Base-by-base conservation (phyloP, 805 yeast genomes). In the Pichia exigua region DNA sequence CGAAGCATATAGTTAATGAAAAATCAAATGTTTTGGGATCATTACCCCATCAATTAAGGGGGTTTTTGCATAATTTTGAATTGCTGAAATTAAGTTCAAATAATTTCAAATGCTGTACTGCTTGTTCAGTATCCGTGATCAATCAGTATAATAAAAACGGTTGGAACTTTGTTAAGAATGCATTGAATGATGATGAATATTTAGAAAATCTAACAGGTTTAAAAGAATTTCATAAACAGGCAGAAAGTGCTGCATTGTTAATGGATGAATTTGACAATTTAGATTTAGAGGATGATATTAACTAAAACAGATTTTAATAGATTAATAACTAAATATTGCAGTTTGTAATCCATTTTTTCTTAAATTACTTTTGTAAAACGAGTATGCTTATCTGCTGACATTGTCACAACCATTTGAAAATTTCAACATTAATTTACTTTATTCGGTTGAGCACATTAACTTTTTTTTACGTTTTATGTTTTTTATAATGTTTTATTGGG, bases 1-100 rank as follows among this genome's bases (percentile, higher is more conserved):
- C 73, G 68, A 15, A 76, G 60, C 54, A 61, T 50, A 40, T 61
- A 11, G 45, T 64, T 17, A 30, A 57, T 32, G 53, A 56, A 17
- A 44, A 60, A 7, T 59, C 61, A 15, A 71, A 77, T 1, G 66
- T 77, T 0, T 67, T 92, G 24, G 96, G 97, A 0, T 78, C 76
- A 9, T 67, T 83, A 2, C 95, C 97, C 0, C 99, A 92, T 66
- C 99, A 95, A 65, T 72, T 94, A 22, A 74, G 99, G 54, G 99
- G 98, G 0, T 92, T 84, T 62, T 67, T 95, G 35, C 80, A 78
- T 58, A 75, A 74, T 46, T 88, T 83, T 59, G 77, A 77, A 45
- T 82, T 81, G 17, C 63, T 84, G 52, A 84, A 82, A 58, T 71
- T 91, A 22, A 72, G 74, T 53, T 85, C 95, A 0, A 87, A 87